Percentiles rank a stretch among this genome's conserved stretches.
These are phyloP conservation scores for Rhizopogon salebrosus DNA, from an alignment of 768 basidiomycete species.

Conservation along the genomic window DNA sequence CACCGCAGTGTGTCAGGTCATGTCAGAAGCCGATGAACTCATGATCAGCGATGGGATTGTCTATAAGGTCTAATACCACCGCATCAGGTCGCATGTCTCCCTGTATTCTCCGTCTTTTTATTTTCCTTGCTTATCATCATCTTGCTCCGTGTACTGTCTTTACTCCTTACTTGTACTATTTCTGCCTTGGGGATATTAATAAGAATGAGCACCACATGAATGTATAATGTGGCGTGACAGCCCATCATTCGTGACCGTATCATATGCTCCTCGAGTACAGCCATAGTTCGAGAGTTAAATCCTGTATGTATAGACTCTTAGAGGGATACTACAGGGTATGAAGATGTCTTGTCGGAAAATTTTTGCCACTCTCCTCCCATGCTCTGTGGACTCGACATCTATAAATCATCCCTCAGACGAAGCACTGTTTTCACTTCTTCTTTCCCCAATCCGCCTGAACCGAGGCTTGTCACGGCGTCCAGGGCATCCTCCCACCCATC, in stretches of 20 bases:
- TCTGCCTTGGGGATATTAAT: neutral
- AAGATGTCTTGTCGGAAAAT: neutral
- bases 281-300: neutral
- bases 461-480: slow-evolving; percentile 45
- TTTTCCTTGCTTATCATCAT: slow-evolving; percentile 4
- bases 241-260: too few relatives aligned
- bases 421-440: slow-evolving; percentile 59
- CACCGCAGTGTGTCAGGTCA: slow-evolving; percentile 59
- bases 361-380: neutral
- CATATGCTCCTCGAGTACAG: neutral
- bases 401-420: slow-evolving; percentile 37
- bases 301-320: neutral
- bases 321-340: neutral
- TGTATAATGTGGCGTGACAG: neutral
- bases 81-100: neutral
- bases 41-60: slow-evolving; percentile 86
- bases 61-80: slow-evolving; percentile 62
- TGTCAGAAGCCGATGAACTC: slow-evolving; percentile 70
- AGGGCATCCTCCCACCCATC: slow-evolving; percentile 48
- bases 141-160: slow-evolving; percentile 1
- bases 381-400: slow-evolving; percentile 6
- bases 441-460: slow-evolving; percentile 54
- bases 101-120: neutral
- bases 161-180: slow-evolving; percentile 3
- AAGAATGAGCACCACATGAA: neutral